Evolutionary conservation across 2,329 filamentous ascomycete genomes (phyloP).

Genomic region (Eutypella sp.): DNA sequence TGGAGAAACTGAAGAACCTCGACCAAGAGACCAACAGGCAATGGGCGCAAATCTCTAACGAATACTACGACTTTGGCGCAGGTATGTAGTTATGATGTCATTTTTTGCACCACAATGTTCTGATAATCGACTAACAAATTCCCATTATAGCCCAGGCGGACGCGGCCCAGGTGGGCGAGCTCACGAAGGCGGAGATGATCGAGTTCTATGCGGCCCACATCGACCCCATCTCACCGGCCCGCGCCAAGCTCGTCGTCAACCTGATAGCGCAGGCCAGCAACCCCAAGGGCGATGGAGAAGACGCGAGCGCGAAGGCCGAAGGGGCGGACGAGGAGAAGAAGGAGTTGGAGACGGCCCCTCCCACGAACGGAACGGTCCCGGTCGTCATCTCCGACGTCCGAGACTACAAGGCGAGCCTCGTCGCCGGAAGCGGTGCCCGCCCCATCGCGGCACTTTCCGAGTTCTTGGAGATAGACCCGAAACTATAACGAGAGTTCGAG

Average conservation of each 20-base stretch:
- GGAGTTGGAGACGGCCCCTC: no score
- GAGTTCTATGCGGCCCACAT: conserved; percentile 76
- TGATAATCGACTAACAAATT: conserved; percentile 13
- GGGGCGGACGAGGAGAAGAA: no score
- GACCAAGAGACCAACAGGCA: conserved; percentile 76
- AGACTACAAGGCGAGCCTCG: conserved; percentile 71
- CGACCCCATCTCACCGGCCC: conserved; percentile 62
- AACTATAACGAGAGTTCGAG: no score
- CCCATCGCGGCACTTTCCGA: conserved; percentile 72
- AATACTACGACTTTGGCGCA: conserved; percentile 85
- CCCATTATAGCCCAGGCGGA: conserved; percentile 63
- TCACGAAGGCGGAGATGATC: conserved; percentile 76
- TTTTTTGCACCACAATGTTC: not conserved
- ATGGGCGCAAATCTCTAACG: conserved; percentile 79
- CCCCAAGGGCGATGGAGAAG: conserved; percentile 33
- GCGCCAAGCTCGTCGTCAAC: conserved; percentile 83
- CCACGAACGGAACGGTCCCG: conserved; percentile 47
- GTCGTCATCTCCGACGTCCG: conserved; percentile 71
- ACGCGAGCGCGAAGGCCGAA: conserved; percentile 28
- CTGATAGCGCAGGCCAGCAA: conserved; percentile 67
- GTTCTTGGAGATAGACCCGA: conserved; percentile 81
- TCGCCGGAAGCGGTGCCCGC: conserved; percentile 66
- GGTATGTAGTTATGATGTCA: conserved; percentile 48
- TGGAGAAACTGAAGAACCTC: conserved; percentile 91
- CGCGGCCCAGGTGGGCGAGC: conserved; percentile 63